Base-by-base conservation (phyloP, 2,329 filamentous ascomycete genomes). In the Talaromyces funiculosus region DNA sequence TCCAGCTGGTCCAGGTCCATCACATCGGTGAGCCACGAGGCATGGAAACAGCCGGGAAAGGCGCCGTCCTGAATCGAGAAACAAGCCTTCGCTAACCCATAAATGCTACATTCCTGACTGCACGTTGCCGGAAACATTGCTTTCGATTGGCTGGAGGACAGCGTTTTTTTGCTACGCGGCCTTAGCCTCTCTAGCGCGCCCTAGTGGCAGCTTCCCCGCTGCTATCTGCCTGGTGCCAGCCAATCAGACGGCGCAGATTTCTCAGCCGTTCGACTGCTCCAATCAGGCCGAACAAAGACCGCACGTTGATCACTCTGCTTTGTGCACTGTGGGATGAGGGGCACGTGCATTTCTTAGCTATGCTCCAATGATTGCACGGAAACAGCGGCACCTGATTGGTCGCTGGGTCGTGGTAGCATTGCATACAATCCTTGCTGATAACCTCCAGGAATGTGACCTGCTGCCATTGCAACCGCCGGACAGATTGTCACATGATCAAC, bases 71-170 rank as follows among this genome's bases (percentile, higher is more conserved):
- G 22, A 24, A 49, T 49, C 33, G 14, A 35, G 18, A 53, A 35
- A 53, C 51, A 53, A 53, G 51, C 51, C 31, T 53, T 33, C 18
- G 14, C n/a, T 12, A 35, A 35, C 12, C 45, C 10, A 53, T 26
- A 22, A 18, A 14, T 26, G 49, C 49, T 33, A 37, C 49, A 33
- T 53, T 53, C 29, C 35, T 29, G 9, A 10, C 16, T 59, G 61
- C 61, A 62, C 61, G 61, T 62, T 62, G 61, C 56, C 12, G 5
- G 18, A 12, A 24, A 8, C 20, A 20, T 18, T 43, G 26, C 6
- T 3, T 53, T 16, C 57, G 57, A 60, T 62, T 62, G 61, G 61
- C 35, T 55, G 18, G 14, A 16, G 10, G 1, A 43, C 29, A 14
- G 18, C 49, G 35, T 35, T 26, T 47, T 47, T n/a, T n/a, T n/a